Base-by-base conservation (phyloP, 768 basidiomycete species). In the Mycena vitilis region DNA sequence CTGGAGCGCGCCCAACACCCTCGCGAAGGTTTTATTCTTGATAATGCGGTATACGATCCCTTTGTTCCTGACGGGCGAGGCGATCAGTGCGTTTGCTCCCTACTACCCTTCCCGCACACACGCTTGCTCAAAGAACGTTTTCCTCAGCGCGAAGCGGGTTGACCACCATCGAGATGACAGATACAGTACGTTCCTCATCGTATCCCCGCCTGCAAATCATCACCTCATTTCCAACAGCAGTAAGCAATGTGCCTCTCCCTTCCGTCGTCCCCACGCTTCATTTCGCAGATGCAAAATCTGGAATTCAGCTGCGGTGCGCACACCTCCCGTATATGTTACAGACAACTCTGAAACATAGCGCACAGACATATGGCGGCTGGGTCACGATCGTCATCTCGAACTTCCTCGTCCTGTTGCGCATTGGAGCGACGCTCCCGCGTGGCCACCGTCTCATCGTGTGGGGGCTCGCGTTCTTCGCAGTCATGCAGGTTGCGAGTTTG, bases 371-470 rank as follows among this genome's bases (percentile, higher is more conserved):
- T 25, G 47, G 42, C 53, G 66, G 62, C 18, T 54, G 61, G 55
- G 23, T 68, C 38, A 54, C 70, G 10, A 68, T 67, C 37, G 40
- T 36, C 18, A 63, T 67, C n/a, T 60, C 63, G 2, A 64, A 67
- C 30, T 67, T 80, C 56, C 66, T 79, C 42, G 68, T 80, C 20
- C 66, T 80, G 37, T 73, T 80, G 34, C 79, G 77, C 8, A 52
- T 80, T 8, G 80, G 79, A 76, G 75, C 73, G 18, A 68, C 76
- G 34, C 78, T 80, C 72, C 76, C 76, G 38, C 74, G 76, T 13
- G 44, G 38, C 1, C 74, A 70, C n/a, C 64, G 66, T 6, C 44
- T 80, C 54, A 63, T 78, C 51, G 1, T 69, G 18, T 58, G 65
- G 55, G 76, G 76, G 0, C 25, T 80, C 8, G 20, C 37, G 1